Base-by-base conservation (phyloP, 371 early-diverging fungal genomes). In the Lichtheimia hyalospora region DNA sequence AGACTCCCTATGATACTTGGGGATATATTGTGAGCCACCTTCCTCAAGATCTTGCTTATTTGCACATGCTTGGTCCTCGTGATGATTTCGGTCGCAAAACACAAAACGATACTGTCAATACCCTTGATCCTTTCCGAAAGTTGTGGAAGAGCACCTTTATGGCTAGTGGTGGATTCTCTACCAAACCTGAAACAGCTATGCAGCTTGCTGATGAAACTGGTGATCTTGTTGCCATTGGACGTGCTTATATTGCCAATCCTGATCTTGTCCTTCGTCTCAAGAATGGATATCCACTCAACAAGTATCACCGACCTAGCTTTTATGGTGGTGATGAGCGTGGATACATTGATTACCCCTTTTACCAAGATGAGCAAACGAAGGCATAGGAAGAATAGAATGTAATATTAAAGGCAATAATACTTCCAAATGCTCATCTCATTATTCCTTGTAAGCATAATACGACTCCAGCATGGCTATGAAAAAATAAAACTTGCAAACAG, bases 181-280 rank as follows among this genome's bases (percentile, higher is more conserved):
- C 56, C 3, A 23, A 65, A 15, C 46, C 54, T n/a, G 46, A 64
- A 6, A 28, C 41, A 4, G 70, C 70, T n/a, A 43, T 43, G n/a
- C 49, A 67, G n/a, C 43, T 55, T 25, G 64, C 69, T 27, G 67
- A 70, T 28, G 25, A 58, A 14, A 58, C 64, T 2, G 71, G 61
- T 6, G 61, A 73, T 50, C 50, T 68, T 16, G 57, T 70, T 43
- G 76, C 71, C 1, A 61, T 73, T 43, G 73, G 73, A 14, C 68
- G 76, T 16, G 24, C 66, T 5, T 76, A 67, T 21, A 68, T 76
- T 54, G 64, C 76, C 40, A 76, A 76, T 10, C 76, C 73, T 24
- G 76, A 76, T 59, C 60, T 73, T 52, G 61, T 56, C 7, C 27
- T 62, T 21, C 61, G 76, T 12, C 54, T 76, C 42, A 54, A 62